Evolutionary conservation across 768 basidiomycete species (phyloP).

Genomic region (Mycena pura): DNA sequence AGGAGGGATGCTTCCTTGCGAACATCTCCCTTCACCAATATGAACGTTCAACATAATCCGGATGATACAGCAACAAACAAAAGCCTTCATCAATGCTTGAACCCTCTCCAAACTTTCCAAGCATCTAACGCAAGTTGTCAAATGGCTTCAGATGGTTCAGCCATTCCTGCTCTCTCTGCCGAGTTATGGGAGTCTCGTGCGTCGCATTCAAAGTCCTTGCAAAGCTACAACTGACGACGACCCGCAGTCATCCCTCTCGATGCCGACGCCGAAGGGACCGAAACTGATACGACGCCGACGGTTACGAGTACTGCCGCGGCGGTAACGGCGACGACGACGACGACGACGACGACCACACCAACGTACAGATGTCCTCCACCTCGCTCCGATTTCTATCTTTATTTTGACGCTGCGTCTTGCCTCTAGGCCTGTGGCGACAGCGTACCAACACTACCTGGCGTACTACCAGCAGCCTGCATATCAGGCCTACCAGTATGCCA

Average conservation of each 20-base stretch:
- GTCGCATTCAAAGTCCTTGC: not conserved
- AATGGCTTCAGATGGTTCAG: not conserved
- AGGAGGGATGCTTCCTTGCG: too few species aligned
- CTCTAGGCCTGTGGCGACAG: slow-evolving; percentile 1
- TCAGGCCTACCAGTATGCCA: too few species aligned
- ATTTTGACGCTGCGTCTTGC: slow-evolving; percentile 9
- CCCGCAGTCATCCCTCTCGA: slow-evolving; percentile 21
- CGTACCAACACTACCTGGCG: slow-evolving; percentile 17
- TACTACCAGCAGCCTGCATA: slow-evolving; percentile 20
- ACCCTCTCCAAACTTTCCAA: too few species aligned
- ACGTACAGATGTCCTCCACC: not conserved
- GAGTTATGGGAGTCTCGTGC: slow-evolving; percentile 23
- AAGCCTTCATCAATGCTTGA: not conserved
- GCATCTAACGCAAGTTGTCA: too few species aligned
- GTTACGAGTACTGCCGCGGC: not conserved
- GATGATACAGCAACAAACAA: too few species aligned
- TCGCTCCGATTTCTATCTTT: not conserved
- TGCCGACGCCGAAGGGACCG: slow-evolving; percentile 3
- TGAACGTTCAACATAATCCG: too few species aligned
- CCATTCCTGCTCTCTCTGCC: slow-evolving; percentile 1
- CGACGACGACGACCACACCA: not conserved
- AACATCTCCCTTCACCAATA: too few species aligned
- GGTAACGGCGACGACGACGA: too few species aligned
- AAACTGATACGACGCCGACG: slow-evolving; percentile 3
- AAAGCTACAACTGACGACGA: not conserved